phyloP scores from a whole-genome alignment of 345 rosid genomes.

The Eucalyptus brandiana region DNA sequence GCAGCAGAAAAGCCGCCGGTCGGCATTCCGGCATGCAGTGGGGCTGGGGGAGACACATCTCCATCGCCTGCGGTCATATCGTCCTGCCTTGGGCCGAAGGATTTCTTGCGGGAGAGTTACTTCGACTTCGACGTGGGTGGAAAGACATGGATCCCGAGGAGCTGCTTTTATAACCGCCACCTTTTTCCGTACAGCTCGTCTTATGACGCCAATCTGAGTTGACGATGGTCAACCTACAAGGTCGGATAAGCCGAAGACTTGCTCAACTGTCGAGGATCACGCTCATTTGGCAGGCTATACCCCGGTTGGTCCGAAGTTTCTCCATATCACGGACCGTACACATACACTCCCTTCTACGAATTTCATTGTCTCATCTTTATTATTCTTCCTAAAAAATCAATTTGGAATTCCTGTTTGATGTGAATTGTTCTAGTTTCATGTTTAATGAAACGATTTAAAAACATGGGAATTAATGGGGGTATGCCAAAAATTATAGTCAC shows the following conservation, averaged over 20 bases:
- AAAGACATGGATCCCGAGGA: background rate
- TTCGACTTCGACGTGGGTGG: background rate
- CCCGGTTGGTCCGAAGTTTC: background rate
- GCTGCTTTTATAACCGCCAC: background rate
- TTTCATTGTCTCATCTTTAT: background rate
- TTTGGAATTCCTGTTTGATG: background rate
- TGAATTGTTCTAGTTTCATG: background rate
- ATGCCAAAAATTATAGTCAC: background rate
- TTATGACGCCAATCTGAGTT: no score
- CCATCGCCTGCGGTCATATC: background rate
- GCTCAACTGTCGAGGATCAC: background rate
- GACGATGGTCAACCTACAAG: background rate
- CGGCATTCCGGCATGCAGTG: background rate
- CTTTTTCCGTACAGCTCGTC: no score
- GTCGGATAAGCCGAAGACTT: accelerated
- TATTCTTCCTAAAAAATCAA: background rate
- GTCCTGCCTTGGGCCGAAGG: background rate
- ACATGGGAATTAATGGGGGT: background rate
- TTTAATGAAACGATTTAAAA: no score
- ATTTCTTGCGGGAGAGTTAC: background rate
- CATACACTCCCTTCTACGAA: background rate
- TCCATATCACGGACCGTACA: background rate
- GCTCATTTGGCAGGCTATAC: background rate
- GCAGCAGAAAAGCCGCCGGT: background rate
- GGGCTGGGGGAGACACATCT: background rate